A percentile compares a stretch with the other conserved stretches of the same genome.
Evolutionary conservation across 108 stramenopile genomes (phyloP).

Genomic region (Pseudonitzschia multistriata): DNA sequence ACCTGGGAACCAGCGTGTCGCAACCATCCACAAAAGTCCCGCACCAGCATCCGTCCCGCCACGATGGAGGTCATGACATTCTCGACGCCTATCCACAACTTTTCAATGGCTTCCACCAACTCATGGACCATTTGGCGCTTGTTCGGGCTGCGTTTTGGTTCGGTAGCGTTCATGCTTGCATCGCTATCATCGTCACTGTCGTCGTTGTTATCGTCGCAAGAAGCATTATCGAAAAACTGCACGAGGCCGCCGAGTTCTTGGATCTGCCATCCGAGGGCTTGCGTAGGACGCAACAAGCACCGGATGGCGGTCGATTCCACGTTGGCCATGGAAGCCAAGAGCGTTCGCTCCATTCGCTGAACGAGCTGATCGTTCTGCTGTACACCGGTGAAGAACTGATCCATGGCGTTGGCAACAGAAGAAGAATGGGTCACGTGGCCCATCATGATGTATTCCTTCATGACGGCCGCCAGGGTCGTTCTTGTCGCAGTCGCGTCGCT

Average conservation of each 20-base stretch:
- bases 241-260: constrained; percentile 65
- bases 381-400: constrained; percentile 79
- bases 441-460: constrained; percentile 68
- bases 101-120: constrained; percentile 27
- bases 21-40: constrained; percentile 71
- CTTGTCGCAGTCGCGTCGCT: background rate
- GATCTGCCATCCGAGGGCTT: constrained; percentile 56
- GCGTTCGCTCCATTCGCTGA: constrained; percentile 48
- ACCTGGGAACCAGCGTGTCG: constrained; percentile 68
- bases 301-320: constrained; percentile 62
- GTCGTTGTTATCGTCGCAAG: background rate
- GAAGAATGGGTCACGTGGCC: constrained; percentile 54
- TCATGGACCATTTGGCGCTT: constrained; percentile 28
- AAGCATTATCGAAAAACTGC: constrained; percentile 19
- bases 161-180: no score
- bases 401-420: constrained; percentile 69
- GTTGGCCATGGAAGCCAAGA: constrained; percentile 58
- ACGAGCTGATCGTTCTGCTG: constrained; percentile 83
- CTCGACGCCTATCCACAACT: constrained; percentile 45
- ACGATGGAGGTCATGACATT: constrained; percentile 47
- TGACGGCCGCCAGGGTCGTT: constrained; percentile 22
- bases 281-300: constrained; percentile 50
- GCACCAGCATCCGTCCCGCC: constrained; percentile 59
- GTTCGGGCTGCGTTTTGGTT: background rate
- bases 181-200: background rate